Conservation (phyloP, 768 basidiomycete species). For the Lentinula guzmanii region DNA sequence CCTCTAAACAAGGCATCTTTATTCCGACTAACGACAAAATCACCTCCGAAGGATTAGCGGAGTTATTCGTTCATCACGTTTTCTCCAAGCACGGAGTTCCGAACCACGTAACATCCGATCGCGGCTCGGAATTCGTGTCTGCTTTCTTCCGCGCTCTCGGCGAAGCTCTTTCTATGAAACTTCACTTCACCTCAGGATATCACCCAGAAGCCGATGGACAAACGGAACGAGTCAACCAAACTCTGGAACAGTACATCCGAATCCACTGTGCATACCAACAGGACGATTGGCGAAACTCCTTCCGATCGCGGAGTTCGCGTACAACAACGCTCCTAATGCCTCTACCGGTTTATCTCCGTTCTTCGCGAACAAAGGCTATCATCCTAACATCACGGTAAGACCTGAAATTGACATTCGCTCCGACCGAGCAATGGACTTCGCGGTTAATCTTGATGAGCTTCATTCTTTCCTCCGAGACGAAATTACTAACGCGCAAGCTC, state of each 20-base stretch:
- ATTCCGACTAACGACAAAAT: conserved; percentile 9
- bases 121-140: conserved; percentile 15
- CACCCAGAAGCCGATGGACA: conserved; percentile 10
- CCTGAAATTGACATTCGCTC: too few relatives aligned
- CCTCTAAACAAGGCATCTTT: conserved; percentile 10
- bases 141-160: conserved; percentile 9
- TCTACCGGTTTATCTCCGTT: too few relatives aligned
- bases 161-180: background rate
- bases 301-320: conserved; percentile 20
- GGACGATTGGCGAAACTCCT: conserved; percentile 18
- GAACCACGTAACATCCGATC: conserved; percentile 10
- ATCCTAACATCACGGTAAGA: too few relatives aligned
- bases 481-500: too few relatives aligned
- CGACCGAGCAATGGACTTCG: too few relatives aligned
- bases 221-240: conserved; percentile 18
- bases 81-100: conserved; percentile 17
- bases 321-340: conserved; percentile 16
- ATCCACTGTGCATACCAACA: conserved; percentile 17
- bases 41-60: conserved; percentile 8
- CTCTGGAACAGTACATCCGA: conserved; percentile 18
- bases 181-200: background rate
- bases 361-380: too few relatives aligned
- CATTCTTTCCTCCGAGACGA: too few relatives aligned
- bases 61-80: conserved; percentile 11
- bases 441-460: too few relatives aligned